Evolutionary conservation across 225 moss, liverwort and hornwort genomes (phyloP), one percentile per base, ranked within the genome.

Genomic region (Asterella californica): DNA sequence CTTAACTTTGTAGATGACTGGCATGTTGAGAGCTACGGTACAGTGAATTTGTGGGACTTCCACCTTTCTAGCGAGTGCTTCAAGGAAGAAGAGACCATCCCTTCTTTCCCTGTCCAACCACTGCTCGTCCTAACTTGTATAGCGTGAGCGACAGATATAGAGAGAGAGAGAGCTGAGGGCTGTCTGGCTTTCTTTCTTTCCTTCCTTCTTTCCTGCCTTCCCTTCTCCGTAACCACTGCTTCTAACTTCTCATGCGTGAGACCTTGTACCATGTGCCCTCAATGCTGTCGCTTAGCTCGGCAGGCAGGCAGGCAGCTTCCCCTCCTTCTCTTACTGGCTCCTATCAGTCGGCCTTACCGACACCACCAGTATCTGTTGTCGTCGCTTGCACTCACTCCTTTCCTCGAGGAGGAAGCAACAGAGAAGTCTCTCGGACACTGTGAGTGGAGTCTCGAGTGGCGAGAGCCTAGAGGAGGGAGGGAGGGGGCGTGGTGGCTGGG

Each of bases 391-490:
- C 52, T 74, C 52, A 50, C 33, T 53, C 49, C 27, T 52, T 32
- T 50, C 50, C 48, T 74, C 74, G 75, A 37, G 57, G 30, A 54
- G 75, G 55, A 42, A 49, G 75, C 22, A 75, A 57, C 21, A 24
- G 27, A 55, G 30, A 15, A 12, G 46, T 6, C 48, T n/a, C 19
- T 67, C 67, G 70, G 37, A 36, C 57, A 54, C 54, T 76, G 32
- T 57, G 57, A 76, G 75, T 76, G 59, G 75, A 76, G 75, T 76
- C 75, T 76, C 75, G 57, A n/a, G 75, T 76, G 57, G 59, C 72
- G 34, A 57, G 75, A 33, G 27, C n/a, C n/a, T n/a, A 24, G 64
- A 27, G 74, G 74, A 53, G 33, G 19, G 74, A 18, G 25, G 21
- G 49, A 42, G 42, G 12, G n/a, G 6, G 27, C 12, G 6, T 64